Percentiles rank a stretch among this genome's conserved stretches.
Evolutionary conservation across 2,329 filamentous ascomycete species (phyloP).

Genomic region (Fusarium aywerte): DNA sequence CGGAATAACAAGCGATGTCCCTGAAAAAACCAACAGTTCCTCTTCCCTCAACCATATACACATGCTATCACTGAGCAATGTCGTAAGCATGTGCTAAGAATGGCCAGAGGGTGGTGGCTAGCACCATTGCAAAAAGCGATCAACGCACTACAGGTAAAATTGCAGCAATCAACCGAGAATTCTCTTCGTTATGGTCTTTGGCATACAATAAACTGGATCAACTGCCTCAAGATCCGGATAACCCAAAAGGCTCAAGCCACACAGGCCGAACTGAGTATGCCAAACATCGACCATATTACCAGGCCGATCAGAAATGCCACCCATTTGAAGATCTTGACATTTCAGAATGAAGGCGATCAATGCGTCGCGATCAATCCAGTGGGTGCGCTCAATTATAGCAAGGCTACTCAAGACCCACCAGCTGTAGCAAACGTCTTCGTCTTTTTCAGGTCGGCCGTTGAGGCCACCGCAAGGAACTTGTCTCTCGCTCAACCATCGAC

Average conservation of each 20-base stretch:
- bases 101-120: conserved; percentile 65
- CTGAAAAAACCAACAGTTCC: conserved; percentile 46
- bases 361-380: conserved; percentile 91
- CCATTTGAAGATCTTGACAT: conserved; percentile 86
- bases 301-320: conserved; percentile 89
- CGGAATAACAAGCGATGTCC: conserved; percentile 38
- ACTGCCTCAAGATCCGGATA: conserved; percentile 82
- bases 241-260: conserved; percentile 85
- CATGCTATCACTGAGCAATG: conserved; percentile 62
- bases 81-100: conserved; percentile 74
- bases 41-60: conserved; percentile 79
- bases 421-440: conserved; percentile 97
- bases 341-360: conserved; percentile 84
- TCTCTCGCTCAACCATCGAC: conserved; percentile 91
- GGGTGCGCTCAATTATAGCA: conserved; percentile 84
- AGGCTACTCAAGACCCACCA: conserved; percentile 98
- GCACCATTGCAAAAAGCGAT: background rate
- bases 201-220: conserved; percentile 89
- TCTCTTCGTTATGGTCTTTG: conserved; percentile 71
- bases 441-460: conserved; percentile 94
- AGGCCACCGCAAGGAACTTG: conserved; percentile 88
- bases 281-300: conserved; percentile 98
- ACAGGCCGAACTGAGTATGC: conserved; percentile 90
- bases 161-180: conserved; percentile 57
- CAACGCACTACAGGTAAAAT: background rate